These are phyloP conservation scores for Ricinus communis DNA, from an alignment of 345 rosid species.

Conservation along the genomic window DNA sequence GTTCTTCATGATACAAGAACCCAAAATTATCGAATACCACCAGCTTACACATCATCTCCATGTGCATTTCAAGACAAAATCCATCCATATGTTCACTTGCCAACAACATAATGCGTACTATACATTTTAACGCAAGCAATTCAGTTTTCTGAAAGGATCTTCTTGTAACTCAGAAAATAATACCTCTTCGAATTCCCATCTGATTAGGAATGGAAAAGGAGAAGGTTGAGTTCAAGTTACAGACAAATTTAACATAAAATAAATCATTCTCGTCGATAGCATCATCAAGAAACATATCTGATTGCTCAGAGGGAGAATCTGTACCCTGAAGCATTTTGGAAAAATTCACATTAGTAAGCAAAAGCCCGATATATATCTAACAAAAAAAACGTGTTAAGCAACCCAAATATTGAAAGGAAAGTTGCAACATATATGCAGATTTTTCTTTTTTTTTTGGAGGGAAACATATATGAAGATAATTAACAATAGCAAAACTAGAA, in stretches of 20 bases:
- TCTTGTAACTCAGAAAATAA: background rate
- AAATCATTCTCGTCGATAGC: constrained; percentile 45
- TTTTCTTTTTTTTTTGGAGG: no score
- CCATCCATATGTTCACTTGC: background rate
- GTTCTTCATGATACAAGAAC: background rate
- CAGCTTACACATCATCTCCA: background rate
- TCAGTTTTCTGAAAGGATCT: background rate
- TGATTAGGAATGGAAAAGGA: constrained; percentile 26
- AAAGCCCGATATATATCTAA: no score
- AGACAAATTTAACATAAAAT: constrained; percentile 50
- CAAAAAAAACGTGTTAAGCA: no score
- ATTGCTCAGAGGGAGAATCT: constrained; percentile 18
- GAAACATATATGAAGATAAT: no score
- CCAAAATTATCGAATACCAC: background rate
- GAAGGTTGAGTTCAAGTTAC: constrained; percentile 43
- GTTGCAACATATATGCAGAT: no score
- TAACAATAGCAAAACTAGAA: no score
- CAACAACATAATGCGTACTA: background rate
- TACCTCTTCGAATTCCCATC: background rate
- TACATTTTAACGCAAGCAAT: background rate
- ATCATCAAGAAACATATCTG: constrained; percentile 48
- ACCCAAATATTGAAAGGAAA: no score
- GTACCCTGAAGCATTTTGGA: constrained; percentile 64
- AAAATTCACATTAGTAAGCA: constrained; percentile 1
- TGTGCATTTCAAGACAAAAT: background rate